Conservation (phyloP, 129 eudicot species). For the Heracleum sosnowskyi region DNA sequence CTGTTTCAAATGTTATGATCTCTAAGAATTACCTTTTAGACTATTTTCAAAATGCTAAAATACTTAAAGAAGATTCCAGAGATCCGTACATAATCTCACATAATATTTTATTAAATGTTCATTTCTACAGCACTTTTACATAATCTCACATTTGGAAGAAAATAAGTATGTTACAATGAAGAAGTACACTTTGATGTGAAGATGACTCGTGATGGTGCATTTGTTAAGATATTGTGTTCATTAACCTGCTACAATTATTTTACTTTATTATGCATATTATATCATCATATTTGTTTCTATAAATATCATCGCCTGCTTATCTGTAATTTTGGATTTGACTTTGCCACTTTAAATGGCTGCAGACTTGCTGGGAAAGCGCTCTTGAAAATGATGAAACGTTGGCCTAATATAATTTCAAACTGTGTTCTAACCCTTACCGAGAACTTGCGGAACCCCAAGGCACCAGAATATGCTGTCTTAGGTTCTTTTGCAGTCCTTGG, state of each 20-base stretch:
- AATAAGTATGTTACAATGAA: too few relatives aligned
- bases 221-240: background rate
- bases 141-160: too few relatives aligned
- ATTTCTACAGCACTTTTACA: too few relatives aligned
- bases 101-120: too few relatives aligned
- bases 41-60: background rate
- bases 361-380: constrained; percentile 88
- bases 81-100: too few relatives aligned
- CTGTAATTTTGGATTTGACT: background rate
- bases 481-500: constrained; percentile 95
- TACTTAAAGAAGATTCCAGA: background rate
- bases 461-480: constrained; percentile 76
- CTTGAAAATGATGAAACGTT: constrained; percentile 83
- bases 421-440: constrained; percentile 59
- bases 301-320: background rate
- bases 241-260: background rate
- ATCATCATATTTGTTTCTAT: background rate
- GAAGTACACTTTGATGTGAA: background rate
- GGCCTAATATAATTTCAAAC: constrained; percentile 87
- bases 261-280: background rate
- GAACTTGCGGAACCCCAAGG: constrained; percentile 55
- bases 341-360: constrained; percentile 4
- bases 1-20: background rate
- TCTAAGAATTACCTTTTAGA: background rate
- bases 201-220: constrained; percentile 3